A percentile compares a stretch with the other conserved stretches of the same genome.
Conservation (phyloP, 2,329 filamentous ascomycete genomes). For the Arthroderma sp. region DNA sequence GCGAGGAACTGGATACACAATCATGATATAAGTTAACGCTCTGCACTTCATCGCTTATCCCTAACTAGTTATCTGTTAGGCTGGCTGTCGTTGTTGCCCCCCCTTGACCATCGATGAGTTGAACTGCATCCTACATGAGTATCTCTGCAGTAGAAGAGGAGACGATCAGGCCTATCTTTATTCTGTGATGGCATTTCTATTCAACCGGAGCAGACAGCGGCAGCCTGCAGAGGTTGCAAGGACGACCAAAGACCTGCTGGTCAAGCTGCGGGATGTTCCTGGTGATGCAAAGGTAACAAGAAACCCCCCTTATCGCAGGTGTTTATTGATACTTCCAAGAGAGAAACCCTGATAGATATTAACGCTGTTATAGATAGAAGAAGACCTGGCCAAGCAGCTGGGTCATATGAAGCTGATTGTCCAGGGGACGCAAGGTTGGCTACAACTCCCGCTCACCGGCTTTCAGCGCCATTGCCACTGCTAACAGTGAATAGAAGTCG, state of each 20-base stretch:
- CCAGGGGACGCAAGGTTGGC: slow-evolving; percentile 78
- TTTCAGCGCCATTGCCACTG: slow-evolving; percentile 4
- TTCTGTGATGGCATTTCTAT: slow-evolving; percentile 56
- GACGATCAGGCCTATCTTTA: slow-evolving; percentile 5
- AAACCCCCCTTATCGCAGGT: slow-evolving; percentile 8
- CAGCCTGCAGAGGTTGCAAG: slow-evolving; percentile 50
- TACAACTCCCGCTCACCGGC: slow-evolving; percentile 1
- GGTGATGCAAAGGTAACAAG: slow-evolving; percentile 48
- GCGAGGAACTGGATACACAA: not conserved
- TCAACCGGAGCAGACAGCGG: slow-evolving; percentile 51
- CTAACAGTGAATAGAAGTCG: slow-evolving; percentile 50
- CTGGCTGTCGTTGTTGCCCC: not conserved
- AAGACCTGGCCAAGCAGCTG: slow-evolving; percentile 77
- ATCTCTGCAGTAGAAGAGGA: not conserved
- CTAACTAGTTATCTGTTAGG: not conserved
- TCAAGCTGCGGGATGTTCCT: slow-evolving; percentile 48
- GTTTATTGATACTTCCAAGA: not conserved
- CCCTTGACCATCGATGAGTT: not conserved
- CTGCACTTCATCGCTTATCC: not conserved
- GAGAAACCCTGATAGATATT: too few species aligned
- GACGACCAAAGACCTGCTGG: slow-evolving; percentile 51
- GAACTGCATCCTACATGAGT: not conserved
- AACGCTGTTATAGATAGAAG: slow-evolving; percentile 49
- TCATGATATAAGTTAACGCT: not conserved
- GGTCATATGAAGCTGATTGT: slow-evolving; percentile 84